Evolutionary conservation across 441 rosid species (phyloP), one percentile per base, ranked within the genome.

Genomic region (Jatropha podagrica): DNA sequence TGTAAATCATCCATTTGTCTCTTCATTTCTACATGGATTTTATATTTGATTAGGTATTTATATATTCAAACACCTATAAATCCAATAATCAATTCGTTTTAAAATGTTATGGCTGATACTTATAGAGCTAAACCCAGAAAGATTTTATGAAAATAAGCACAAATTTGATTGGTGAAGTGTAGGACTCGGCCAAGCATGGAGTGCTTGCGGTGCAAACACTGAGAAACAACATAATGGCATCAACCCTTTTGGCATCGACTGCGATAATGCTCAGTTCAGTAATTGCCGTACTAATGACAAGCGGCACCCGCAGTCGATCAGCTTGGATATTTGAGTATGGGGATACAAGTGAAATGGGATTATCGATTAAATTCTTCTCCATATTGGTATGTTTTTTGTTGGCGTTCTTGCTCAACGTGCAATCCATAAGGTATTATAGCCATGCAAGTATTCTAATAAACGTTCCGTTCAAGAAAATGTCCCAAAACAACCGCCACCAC

Each of bases 181-280:
- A 94, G 97, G 97, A 92, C 10, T 69, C 76, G 9, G 77, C 91
- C 8, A 95, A 87, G 78, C 90, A 86, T 55, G 98, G 98, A 18
- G 89, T 95, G 70, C 82, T 95, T 46, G 93, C 97, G 1, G 97
- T 95, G 76, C 98, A 95, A 76, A 91, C 97, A 49, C 82, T 95
- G 69, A 79, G 97, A 23, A 92, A 92, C 87, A 95, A 95, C 86
- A 92, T 92, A 82, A 95, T 95, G 98, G 97, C 98, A 1, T 95
- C 98, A 40, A 95, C 96, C 26, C 81, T 95, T 6, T 81, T 95
- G 75, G 98, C 98, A 41, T 89, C 98, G 7, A 92, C 94, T 2
- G 93, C 98, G 2, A 91, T 95, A 79, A 91, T 85, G 91, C 80
- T 92, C 44, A 86, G 98, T 83, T 95, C 97, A 10, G 85, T 95